Evolutionary conservation across 768 basidiomycete genomes (phyloP).

Genomic region (Russula sp.): DNA sequence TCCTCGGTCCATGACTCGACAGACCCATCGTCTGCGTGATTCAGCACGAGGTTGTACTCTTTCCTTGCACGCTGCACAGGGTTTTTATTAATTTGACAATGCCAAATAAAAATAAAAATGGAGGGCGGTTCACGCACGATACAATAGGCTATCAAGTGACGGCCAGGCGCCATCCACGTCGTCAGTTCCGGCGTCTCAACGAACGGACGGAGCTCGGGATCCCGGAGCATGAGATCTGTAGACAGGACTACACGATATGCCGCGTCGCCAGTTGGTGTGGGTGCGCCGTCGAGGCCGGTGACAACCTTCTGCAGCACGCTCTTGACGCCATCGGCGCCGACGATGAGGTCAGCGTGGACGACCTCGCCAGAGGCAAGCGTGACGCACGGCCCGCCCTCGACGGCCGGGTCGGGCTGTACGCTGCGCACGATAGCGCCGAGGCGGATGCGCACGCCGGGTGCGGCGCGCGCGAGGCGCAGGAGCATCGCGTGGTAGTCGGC

Average conservation of each 20-base stretch:
- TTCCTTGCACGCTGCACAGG: constrained; percentile 30
- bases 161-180: constrained; percentile 52
- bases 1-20: constrained; percentile 40
- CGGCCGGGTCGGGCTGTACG: constrained; percentile 30
- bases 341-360: constrained; percentile 33
- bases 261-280: constrained; percentile 51
- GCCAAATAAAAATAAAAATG: too few relatives aligned
- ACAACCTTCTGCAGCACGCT: constrained; percentile 46
- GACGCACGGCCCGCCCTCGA: constrained; percentile 27
- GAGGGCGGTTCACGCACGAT: constrained; percentile 33
- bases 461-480: constrained; percentile 30
- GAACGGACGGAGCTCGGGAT: constrained; percentile 47
- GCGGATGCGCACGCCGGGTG: constrained; percentile 31
- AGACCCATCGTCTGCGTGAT: constrained; percentile 36
- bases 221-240: constrained; percentile 38
- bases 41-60: constrained; percentile 36
- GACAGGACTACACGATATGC: constrained; percentile 54
- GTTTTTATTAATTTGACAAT: too few relatives aligned
- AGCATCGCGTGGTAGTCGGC: constrained; percentile 40
- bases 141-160: constrained; percentile 42
- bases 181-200: constrained; percentile 49
- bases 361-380: constrained; percentile 36
- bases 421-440: constrained; percentile 32
- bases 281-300: constrained; percentile 40
- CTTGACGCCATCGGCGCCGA: constrained; percentile 42